These are phyloP conservation scores for Phytophthora melonis DNA, from an alignment of 352 stramenopile species.

Conservation along the genomic window DNA sequence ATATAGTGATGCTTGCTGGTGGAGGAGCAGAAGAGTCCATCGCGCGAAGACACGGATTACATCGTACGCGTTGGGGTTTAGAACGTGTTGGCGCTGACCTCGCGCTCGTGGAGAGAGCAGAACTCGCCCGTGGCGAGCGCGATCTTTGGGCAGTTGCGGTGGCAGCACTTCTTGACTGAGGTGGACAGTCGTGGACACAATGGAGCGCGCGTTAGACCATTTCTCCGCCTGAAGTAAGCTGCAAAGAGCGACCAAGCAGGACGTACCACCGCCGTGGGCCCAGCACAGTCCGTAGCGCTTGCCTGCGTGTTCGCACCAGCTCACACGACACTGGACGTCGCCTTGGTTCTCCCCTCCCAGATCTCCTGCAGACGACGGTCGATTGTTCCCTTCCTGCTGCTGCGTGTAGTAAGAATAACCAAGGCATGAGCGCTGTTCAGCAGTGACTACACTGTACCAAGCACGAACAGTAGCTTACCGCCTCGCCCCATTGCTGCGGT, in stretches of 20 bases:
- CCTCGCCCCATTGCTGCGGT: slow-evolving; percentile 25
- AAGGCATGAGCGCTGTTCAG: background rate
- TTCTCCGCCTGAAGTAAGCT: background rate
- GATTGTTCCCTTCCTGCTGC: slow-evolving; percentile 11
- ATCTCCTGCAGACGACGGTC: slow-evolving; percentile 1
- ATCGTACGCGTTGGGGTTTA: background rate
- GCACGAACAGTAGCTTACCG: background rate
- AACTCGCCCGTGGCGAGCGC: slow-evolving; percentile 48
- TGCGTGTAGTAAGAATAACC: background rate
- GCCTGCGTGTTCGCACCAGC: slow-evolving; percentile 53
- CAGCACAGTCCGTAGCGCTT: slow-evolving; percentile 63
- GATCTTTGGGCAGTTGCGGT: slow-evolving; percentile 37
- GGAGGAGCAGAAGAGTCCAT: background rate
- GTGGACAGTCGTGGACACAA: background rate
- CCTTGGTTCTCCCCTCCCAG: background rate
- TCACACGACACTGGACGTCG: slow-evolving; percentile 45
- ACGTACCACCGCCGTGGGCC: slow-evolving; percentile 56
- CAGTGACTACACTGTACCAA: background rate
- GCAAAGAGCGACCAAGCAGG: background rate
- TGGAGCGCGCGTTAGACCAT: background rate
- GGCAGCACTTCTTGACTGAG: slow-evolving; percentile 59
- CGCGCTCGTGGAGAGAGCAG: slow-evolving; percentile 53
- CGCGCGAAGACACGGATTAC: background rate
- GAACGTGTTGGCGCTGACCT: slow-evolving; percentile 18
- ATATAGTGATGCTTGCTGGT: background rate